Base-by-base conservation (phyloP, 2,329 filamentous ascomycete genomes). In the Alternaria sp. region DNA sequence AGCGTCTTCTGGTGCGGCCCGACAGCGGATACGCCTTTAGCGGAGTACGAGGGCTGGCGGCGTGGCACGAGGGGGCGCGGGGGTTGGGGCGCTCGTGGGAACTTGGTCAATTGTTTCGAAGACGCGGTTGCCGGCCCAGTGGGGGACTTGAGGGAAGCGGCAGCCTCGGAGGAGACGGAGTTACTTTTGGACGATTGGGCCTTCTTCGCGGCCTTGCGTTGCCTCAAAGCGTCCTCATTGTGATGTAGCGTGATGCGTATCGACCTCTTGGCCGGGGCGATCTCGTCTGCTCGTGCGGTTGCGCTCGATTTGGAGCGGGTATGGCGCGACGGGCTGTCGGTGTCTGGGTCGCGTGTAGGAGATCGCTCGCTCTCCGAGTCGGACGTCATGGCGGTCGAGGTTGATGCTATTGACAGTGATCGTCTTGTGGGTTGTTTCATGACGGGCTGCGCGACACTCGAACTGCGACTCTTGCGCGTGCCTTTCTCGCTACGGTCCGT, bases 231-330 rank as follows among this genome's bases (percentile, higher is more conserved):
- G 61, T 93, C 92, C 71, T 97, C 92, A 66, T 90, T 92, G 78
- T 95, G 90, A 78, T 95, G 90, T 13, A 97, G 85, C 81, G 96
- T 97, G 73, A 98, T 97, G 43, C 93, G 89, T 67, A 97, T 97
- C 2, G 93, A 97, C 60, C 93, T 87, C 73, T 92, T 88, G 7
- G 88, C 83, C 5, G 91, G 90, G 15, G 86, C 85, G 65, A 86
- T 86, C 68, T 93, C 91, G 67, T 93, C 90, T 28, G 83, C 76
- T 25, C 84, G 82, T 21, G 78, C 73, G 8, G 77, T 73, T 19
- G 77, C 70, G 11, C 71, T 77, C 51, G 90, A 90, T 76, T 88
- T 90, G 23, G 91, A 90, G 57, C 90, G 86, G 49, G 85, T 84
- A 74, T 92, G 87, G 49, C 86, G 83, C 59, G 82, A 80, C 5